Conservation (phyloP, 352 stramenopile genomes). For the Globisporangium barbulae region DNA sequence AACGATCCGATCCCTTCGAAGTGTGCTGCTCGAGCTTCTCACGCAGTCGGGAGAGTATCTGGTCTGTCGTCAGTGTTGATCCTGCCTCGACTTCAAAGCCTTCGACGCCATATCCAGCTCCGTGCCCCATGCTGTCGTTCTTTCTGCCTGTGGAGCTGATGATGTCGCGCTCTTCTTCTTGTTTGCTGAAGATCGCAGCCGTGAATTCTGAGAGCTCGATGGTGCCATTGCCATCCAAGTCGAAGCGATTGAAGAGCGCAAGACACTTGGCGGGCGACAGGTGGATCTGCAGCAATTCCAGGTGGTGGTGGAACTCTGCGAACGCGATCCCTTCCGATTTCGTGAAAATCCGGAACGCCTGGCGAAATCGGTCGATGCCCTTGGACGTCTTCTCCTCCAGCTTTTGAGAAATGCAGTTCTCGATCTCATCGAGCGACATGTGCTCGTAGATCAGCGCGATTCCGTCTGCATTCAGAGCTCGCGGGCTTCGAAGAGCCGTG, state of each 20-base stretch:
- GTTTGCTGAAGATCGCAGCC: constrained; percentile 44
- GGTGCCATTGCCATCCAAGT: constrained; percentile 50
- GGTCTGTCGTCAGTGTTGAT: constrained; percentile 42
- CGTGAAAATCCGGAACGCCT: constrained; percentile 69
- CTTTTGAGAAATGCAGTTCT: constrained; percentile 52
- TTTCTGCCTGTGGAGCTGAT: constrained; percentile 6
- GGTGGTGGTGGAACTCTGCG: constrained; percentile 50
- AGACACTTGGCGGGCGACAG: constrained; percentile 49
- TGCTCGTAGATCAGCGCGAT: constrained; percentile 43
- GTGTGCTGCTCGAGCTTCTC: constrained; percentile 65
- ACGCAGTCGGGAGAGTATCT: constrained; percentile 52
- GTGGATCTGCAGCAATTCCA: constrained; percentile 57
- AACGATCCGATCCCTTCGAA: constrained; percentile 66
- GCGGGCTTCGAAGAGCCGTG: constrained; percentile 8
- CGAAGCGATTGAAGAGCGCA: constrained; percentile 63
- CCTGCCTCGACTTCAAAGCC: constrained; percentile 33
- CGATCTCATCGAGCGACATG: constrained; percentile 48
- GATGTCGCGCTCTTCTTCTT: constrained; percentile 23
- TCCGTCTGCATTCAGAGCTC: constrained; percentile 16
- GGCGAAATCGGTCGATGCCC: constrained; percentile 42
- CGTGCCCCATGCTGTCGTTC: background rate
- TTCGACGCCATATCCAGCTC: background rate
- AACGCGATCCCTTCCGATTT: constrained; percentile 62
- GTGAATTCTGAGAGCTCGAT: constrained; percentile 74
- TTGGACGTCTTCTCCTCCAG: constrained; percentile 56